Percentiles rank a stretch among this genome's conserved stretches.
Conservation (phyloP, 768 basidiomycete species). For the Sistotremastrum niveocremeum region DNA sequence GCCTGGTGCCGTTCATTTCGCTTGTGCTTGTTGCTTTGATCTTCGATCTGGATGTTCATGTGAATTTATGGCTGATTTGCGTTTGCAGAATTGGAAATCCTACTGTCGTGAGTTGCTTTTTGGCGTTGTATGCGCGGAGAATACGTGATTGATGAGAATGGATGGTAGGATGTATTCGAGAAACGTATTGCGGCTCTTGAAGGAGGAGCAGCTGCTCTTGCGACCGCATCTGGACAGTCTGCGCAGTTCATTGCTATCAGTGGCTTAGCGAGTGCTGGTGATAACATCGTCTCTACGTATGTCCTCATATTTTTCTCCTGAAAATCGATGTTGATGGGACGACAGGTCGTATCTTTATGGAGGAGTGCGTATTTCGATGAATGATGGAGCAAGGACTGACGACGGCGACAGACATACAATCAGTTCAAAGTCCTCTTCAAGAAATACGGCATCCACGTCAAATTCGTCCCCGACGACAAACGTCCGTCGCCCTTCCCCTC, state of each 20-base stretch:
- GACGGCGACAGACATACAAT: conserved; percentile 40
- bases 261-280: conserved; percentile 46
- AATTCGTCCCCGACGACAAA: conserved; percentile 44
- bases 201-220: conserved; percentile 63
- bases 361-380: conserved; percentile 31
- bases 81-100: conserved; percentile 44
- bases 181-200: conserved; percentile 70
- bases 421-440: conserved; percentile 67
- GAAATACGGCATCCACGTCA: conserved; percentile 49
- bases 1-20: not conserved
- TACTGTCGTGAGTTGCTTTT: conserved; percentile 33
- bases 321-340: not conserved
- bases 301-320: conserved; percentile 12
- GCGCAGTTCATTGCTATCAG: conserved; percentile 65
- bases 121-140: not conserved
- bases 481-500: conserved; percentile 8
- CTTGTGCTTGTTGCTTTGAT: not conserved
- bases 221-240: conserved; percentile 54
- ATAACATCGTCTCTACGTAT: conserved; percentile 67
- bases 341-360: conserved; percentile 51
- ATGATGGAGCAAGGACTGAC: not conserved
- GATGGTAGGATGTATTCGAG: conserved; percentile 58
- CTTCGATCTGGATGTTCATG: too few species aligned
- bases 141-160: not conserved
- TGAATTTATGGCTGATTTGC: not conserved